Conservation (phyloP, 1,284 basidiomycete genomes). For the Fomitiporia mediterranea region DNA sequence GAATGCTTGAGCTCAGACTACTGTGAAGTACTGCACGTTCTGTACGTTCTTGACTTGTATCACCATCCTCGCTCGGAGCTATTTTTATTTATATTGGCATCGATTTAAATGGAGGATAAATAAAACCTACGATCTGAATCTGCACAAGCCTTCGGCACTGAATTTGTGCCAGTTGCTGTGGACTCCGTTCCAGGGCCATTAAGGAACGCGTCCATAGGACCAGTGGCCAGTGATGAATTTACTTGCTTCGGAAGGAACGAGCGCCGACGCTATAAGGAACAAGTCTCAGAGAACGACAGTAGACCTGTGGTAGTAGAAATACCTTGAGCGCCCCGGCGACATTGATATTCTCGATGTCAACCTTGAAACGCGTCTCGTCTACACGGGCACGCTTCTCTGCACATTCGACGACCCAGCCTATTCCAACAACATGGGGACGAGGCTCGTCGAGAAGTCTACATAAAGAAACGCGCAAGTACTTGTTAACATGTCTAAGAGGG, state of each 20-base stretch:
- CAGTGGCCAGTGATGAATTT: slow-evolving; percentile 23
- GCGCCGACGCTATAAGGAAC: slow-evolving; percentile 40
- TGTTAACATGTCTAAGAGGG: neutral
- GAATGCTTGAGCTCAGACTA: slow-evolving; percentile 5
- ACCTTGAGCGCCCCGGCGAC: slow-evolving; percentile 68
- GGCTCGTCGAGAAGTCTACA: slow-evolving; percentile 57
- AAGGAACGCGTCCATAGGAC: slow-evolving; percentile 18
- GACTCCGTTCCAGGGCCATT: neutral
- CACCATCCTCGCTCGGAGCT: slow-evolving; percentile 7
- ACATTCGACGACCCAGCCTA: slow-evolving; percentile 89
- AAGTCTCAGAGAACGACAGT: neutral
- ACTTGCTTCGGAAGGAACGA: slow-evolving; percentile 68
- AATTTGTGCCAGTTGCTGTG: neutral
- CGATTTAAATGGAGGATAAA: neutral
- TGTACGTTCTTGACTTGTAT: slow-evolving; percentile 1
- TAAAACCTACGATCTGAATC: slow-evolving; percentile 11
- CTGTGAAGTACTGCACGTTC: neutral
- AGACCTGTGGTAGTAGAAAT: slow-evolving; percentile 8
- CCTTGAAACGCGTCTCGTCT: slow-evolving; percentile 61
- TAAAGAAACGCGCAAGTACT: neutral
- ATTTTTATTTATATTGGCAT: neutral
- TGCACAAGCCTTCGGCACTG: neutral
- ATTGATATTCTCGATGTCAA: slow-evolving; percentile 66
- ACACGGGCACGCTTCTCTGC: slow-evolving; percentile 64
- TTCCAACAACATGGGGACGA: slow-evolving; percentile 76